These are phyloP conservation scores for Cucumis cinereus DNA, from an alignment of 306 rosid species.

Conservation along the genomic window DNA sequence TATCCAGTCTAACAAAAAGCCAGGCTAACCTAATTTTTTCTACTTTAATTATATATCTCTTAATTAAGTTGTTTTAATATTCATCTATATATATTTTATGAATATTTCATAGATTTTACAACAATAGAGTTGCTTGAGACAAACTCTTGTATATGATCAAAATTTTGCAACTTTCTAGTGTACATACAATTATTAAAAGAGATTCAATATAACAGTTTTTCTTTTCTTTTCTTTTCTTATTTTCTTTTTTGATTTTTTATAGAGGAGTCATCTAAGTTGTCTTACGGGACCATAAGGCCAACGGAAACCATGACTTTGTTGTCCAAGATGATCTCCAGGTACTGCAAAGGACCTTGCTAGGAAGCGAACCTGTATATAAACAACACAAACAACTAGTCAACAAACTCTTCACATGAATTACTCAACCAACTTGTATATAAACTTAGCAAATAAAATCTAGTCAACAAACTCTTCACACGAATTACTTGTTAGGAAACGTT, in stretches of 20 bases:
- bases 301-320: slow-evolving; percentile 88
- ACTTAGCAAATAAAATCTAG: background rate
- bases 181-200: background rate
- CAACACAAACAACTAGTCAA: background rate
- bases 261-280: background rate
- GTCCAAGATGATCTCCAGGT: slow-evolving; percentile 95
- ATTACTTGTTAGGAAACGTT: background rate
- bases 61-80: too few species aligned
- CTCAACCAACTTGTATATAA: slow-evolving; percentile 55
- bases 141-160: too few species aligned
- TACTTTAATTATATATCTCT: too few species aligned
- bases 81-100: too few species aligned
- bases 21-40: too few species aligned
- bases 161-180: too few species aligned
- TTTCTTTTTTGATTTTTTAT: background rate
- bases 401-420: background rate
- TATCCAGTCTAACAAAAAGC: too few species aligned
- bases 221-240: too few species aligned
- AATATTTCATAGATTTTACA: too few species aligned
- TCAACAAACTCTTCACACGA: background rate
- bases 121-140: too few species aligned
- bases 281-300: slow-evolving; percentile 99
- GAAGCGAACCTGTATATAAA: slow-evolving; percentile 67
- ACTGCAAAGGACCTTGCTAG: slow-evolving; percentile 83
- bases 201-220: background rate